phyloP scores from a whole-genome alignment of 148 eudicot species.

The Salicornia ramosissima region DNA sequence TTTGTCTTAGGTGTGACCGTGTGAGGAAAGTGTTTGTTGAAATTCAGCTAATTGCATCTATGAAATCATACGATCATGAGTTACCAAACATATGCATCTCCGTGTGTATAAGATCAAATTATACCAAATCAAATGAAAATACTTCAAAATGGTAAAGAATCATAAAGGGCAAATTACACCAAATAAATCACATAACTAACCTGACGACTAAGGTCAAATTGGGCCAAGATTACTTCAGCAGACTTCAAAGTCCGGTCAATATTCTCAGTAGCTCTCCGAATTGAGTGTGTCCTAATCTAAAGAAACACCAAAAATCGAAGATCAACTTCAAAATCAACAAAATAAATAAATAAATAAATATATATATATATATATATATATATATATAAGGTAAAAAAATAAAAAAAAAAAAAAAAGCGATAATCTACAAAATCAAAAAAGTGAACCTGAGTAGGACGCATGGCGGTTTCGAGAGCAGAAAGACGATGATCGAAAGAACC shows the following conservation, averaged over 20 bases:
- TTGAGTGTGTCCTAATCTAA: constrained; percentile 75
- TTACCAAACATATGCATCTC: background rate
- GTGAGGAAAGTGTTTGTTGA: no score
- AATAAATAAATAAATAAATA: no score
- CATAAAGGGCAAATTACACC: background rate
- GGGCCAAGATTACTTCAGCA: constrained; percentile 70
- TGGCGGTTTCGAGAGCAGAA: constrained; percentile 93
- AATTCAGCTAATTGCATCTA: no score
- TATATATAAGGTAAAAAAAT: no score
- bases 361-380: no score
- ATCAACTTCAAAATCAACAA: no score
- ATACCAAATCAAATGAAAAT: background rate
- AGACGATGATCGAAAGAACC: constrained; percentile 97
- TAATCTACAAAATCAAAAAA: background rate
- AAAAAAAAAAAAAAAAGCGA: background rate
- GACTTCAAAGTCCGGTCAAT: constrained; percentile 84
- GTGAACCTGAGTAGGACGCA: constrained; percentile 91
- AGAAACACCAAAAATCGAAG: constrained; percentile 1
- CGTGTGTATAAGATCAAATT: constrained; percentile 4
- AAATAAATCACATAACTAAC: constrained; percentile 29
- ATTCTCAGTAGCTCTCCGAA: constrained; percentile 81
- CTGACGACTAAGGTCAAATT: constrained; percentile 84
- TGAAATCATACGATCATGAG: no score
- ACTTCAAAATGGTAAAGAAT: background rate
- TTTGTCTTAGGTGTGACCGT: no score